Evolutionary conservation across 371 early-diverging fungal species (phyloP), one percentile per base, ranked within the genome.

Genomic region (Mortierella sp.): DNA sequence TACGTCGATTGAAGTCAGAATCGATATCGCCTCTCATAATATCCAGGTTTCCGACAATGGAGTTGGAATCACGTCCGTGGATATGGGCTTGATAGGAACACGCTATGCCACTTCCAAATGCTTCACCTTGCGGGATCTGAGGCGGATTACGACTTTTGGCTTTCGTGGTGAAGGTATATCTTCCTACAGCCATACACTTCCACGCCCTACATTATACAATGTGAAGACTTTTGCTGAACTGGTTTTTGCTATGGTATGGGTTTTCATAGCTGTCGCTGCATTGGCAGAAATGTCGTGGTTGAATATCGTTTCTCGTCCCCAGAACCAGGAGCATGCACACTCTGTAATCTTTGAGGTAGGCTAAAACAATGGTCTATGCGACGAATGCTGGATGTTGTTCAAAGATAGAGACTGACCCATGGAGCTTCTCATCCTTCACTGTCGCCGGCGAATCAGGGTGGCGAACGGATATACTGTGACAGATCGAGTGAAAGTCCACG

Each of bases 111-210:
- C 89, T 0, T 87, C 91, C 10, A 89, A 88, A 61, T 82, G 82
- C 46, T 80, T 80, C 24, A 68, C 74, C 1, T 46, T 84, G 0
- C 45, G 71, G 21, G 88, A 87, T 57, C 64, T 86, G 1, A 64
- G 81, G 13, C 61, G 71, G 5, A 62, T 82, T 16, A 61, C 61
- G 8, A 83, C 90, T 1, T 89, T 84, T 80, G 92, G 92, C n/a
- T 92, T 86, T 55, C 83, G 90, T 3, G 92, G 92, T 2, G 89
- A 90, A 88, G 90, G 90, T 89, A 61, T n/a, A 12, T 0, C 4
- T 0, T 10, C 6, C 31, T 31, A n/a, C n/a, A n/a, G n/a, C n/a
- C n/a, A n/a, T n/a, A n/a, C n/a, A n/a, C n/a, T n/a, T n/a, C n/a
- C n/a, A n/a, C n/a, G n/a, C n/a, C n/a, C n/a, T n/a, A n/a, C n/a